Percentiles rank a stretch among this genome's conserved stretches.
Conservation (phyloP, 2,329 filamentous ascomycete genomes). For the Aureobasidium namibiae region DNA sequence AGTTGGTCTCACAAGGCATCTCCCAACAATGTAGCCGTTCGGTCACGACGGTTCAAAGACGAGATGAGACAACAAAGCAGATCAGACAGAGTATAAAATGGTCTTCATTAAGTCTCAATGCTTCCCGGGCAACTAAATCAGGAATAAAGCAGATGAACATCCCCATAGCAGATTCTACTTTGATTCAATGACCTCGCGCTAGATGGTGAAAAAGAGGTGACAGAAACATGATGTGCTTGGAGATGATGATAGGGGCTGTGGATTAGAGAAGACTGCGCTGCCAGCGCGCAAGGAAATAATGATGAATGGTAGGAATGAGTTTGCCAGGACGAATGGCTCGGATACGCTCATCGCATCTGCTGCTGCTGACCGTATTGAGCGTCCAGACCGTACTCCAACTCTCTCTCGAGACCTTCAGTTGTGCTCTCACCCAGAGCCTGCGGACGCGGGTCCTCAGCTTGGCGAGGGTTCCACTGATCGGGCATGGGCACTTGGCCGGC, state of each 20-base stretch:
- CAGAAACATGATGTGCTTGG: not conserved
- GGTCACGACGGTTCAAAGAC: not conserved
- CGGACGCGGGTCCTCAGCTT: constrained; percentile 54
- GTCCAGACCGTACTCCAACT: constrained; percentile 38
- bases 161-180: not conserved
- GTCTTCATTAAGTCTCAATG: not conserved
- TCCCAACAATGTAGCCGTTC: too few relatives aligned
- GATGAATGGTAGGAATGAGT: not conserved
- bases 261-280: constrained; percentile 3
- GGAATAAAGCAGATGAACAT: constrained; percentile 1
- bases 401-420: constrained; percentile 32
- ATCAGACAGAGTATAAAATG: not conserved
- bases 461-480: constrained; percentile 49
- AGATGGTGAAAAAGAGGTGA: not conserved
- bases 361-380: constrained; percentile 19
- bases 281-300: constrained; percentile 4
- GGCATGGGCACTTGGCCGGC: constrained; percentile 52
- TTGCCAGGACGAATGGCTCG: not conserved
- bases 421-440: constrained; percentile 34
- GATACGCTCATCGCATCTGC: not conserved
- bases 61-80: not conserved
- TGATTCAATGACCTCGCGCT: not conserved
- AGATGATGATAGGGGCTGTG: not conserved
- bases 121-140: not conserved
- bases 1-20: not conserved